Conservation (phyloP, 2,329 filamentous ascomycete genomes). For the Cladosporium sp. region DNA sequence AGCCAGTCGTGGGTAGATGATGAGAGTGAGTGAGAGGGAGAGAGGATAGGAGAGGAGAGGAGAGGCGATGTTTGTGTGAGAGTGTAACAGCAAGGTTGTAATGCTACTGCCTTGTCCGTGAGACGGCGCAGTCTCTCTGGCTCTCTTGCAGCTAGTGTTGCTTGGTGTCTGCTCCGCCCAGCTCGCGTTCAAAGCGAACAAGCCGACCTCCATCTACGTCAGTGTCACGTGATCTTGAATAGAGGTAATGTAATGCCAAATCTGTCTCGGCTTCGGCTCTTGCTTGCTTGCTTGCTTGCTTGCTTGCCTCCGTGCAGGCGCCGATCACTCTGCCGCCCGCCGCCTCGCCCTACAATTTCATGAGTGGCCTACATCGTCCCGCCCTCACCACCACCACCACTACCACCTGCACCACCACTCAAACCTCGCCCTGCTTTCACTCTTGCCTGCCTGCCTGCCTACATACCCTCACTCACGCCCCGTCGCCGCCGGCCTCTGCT, state of each 20-base stretch:
- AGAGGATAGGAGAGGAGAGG: neutral
- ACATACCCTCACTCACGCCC: neutral
- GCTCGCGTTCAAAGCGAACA: neutral
- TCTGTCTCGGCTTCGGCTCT: neutral
- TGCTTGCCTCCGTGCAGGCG: neutral
- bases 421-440: neutral
- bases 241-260: too few species aligned
- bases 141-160: neutral
- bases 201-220: neutral
- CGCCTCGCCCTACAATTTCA: constrained; percentile 12
- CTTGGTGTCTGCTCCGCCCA: neutral
- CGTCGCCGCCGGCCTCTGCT: neutral
- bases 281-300: neutral
- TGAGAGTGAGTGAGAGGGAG: neutral
- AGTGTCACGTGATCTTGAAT: neutral
- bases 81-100: neutral
- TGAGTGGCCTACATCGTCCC: neutral
- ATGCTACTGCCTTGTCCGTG: constrained; percentile 2
- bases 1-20: constrained; percentile 10
- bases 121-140: neutral
- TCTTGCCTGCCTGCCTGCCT: neutral
- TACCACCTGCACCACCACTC: neutral
- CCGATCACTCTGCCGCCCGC: constrained; percentile 3
- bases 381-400: neutral
- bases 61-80: neutral